Evolutionary conservation across 2,329 filamentous ascomycete species (phyloP).

Genomic region (Cercospora zeina): DNA sequence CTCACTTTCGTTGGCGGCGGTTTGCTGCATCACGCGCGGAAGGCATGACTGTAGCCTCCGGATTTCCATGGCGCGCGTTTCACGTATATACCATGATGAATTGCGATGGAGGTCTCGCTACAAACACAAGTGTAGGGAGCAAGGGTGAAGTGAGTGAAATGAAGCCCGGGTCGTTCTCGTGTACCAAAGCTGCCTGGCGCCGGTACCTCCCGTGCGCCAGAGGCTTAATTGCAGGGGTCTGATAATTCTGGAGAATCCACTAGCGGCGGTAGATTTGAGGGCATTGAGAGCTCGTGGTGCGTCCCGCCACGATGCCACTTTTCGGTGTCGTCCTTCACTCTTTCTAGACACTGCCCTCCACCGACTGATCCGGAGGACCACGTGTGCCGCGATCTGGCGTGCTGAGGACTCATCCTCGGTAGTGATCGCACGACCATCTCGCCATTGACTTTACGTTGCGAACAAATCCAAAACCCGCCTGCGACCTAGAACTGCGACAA

Average conservation of each 20-base stretch:
- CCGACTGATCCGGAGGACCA: background rate
- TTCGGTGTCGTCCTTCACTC: background rate
- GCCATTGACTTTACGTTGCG: slow-evolving; percentile 15
- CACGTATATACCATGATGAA: too few relatives aligned
- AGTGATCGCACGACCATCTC: slow-evolving; percentile 10
- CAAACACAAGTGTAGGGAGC: background rate
- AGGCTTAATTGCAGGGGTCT: slow-evolving; percentile 5
- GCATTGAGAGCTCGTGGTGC: slow-evolving; percentile 5
- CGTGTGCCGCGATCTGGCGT: background rate
- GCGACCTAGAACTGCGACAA: slow-evolving; percentile 6
- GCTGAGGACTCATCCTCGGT: background rate
- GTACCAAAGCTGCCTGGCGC: slow-evolving; percentile 1
- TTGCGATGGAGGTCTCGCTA: too few relatives aligned
- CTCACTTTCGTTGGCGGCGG: background rate
- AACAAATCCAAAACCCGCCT: background rate
- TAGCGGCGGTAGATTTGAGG: slow-evolving; percentile 5
- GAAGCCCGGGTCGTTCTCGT: slow-evolving; percentile 2
- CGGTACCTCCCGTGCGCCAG: background rate
- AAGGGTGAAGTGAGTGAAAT: slow-evolving; percentile 1
- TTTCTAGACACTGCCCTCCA: background rate
- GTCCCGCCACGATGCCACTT: slow-evolving; percentile 3
- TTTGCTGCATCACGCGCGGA: background rate
- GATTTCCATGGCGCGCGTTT: background rate
- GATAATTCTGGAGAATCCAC: slow-evolving; percentile 8
- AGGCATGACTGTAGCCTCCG: background rate